A percentile compares a stretch with the other conserved stretches of the same genome.
These are phyloP conservation scores for Paecilomyces formosus DNA, from an alignment of 2,329 filamentous ascomycete genomes.

Conservation along the genomic window DNA sequence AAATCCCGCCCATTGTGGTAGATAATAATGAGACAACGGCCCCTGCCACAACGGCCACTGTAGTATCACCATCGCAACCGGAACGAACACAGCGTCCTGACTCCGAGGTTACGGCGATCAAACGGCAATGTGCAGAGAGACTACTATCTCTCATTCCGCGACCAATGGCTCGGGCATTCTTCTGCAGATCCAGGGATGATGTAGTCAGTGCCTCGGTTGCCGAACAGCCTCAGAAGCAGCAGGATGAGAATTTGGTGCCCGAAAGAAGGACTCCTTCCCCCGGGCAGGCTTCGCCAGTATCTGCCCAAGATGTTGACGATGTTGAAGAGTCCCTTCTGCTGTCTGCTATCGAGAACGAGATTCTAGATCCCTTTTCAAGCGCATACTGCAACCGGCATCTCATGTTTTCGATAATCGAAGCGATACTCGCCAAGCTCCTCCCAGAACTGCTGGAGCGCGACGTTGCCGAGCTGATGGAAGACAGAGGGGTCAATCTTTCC, in stretches of 20 bases:
- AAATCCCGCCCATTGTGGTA: neutral
- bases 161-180: slow-evolving; percentile 37
- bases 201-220: slow-evolving; percentile 4
- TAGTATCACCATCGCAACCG: slow-evolving; percentile 2
- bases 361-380: slow-evolving; percentile 71
- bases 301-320: slow-evolving; percentile 16
- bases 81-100: slow-evolving; percentile 13
- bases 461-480: slow-evolving; percentile 64
- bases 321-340: slow-evolving; percentile 46
- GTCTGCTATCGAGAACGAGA: slow-evolving; percentile 52
- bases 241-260: slow-evolving; percentile 4
- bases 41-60: slow-evolving; percentile 1
- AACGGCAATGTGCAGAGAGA: slow-evolving; percentile 36
- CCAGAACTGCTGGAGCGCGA: slow-evolving; percentile 73
- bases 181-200: slow-evolving; percentile 23
- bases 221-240: slow-evolving; percentile 2
- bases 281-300: slow-evolving; percentile 9
- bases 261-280: slow-evolving; percentile 4
- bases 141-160: slow-evolving; percentile 37
- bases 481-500: slow-evolving; percentile 46
- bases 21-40: neutral
- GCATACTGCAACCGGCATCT: slow-evolving; percentile 89
- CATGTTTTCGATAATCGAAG: slow-evolving; percentile 72
- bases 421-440: slow-evolving; percentile 71
- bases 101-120: slow-evolving; percentile 31